phyloP scores from a whole-genome alignment of 2,329 filamentous ascomycete genomes.

The Pleurostoma richardsiae region DNA sequence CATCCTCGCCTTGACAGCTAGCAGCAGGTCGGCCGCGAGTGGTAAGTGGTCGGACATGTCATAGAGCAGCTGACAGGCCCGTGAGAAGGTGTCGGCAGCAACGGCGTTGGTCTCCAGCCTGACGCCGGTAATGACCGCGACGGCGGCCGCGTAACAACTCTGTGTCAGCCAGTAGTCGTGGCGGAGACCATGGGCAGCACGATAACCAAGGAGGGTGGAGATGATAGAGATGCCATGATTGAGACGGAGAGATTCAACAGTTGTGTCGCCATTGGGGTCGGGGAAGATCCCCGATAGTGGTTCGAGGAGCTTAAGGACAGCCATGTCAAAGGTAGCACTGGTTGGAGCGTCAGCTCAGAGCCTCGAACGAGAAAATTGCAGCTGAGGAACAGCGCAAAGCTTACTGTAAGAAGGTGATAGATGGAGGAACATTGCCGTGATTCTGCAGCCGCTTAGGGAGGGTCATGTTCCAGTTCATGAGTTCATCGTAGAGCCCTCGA shows the following conservation, averaged over 20 bases:
- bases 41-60: not conserved
- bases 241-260: not conserved
- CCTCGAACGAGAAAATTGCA: not conserved
- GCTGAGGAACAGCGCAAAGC: not conserved
- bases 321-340: slow-evolving; percentile 2
- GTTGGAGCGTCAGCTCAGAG: not conserved
- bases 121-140: not conserved
- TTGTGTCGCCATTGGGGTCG: not conserved
- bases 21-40: not conserved
- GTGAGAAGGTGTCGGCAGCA: not conserved
- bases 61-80: not conserved
- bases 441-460: slow-evolving; percentile 1
- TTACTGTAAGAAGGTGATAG: slow-evolving; percentile 1
- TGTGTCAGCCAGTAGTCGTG: slow-evolving; percentile 13
- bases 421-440: not conserved
- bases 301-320: slow-evolving; percentile 2
- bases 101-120: not conserved
- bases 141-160: slow-evolving; percentile 2
- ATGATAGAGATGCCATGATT: slow-evolving; percentile 11
- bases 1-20: not conserved
- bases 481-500: not conserved
- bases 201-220: slow-evolving; percentile 15
- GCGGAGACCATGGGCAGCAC: slow-evolving; percentile 14
- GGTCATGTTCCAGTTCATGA: slow-evolving; percentile 1
- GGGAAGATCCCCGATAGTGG: not conserved